phyloP scores from a whole-genome alignment of 2,329 filamentous ascomycete genomes.

The Neofusicoccum sp. region DNA sequence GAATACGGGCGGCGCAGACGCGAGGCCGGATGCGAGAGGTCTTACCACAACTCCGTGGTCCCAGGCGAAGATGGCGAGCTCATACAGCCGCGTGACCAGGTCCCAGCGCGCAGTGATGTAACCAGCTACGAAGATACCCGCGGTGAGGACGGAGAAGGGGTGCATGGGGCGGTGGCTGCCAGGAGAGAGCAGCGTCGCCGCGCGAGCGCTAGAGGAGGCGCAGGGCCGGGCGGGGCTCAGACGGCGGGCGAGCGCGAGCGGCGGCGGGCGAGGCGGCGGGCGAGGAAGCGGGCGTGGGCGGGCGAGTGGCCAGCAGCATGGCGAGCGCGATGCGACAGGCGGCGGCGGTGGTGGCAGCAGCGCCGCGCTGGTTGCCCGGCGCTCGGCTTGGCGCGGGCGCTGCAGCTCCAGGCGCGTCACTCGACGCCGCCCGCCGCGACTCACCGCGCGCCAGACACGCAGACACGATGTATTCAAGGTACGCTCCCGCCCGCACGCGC shows the following conservation, averaged over 20 bases:
- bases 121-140: constrained; percentile 98
- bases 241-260: background rate
- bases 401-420: background rate
- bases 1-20: background rate
- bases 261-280: background rate
- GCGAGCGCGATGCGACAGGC: constrained; percentile 17
- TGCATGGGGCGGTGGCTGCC: constrained; percentile 69
- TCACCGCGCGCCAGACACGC: background rate
- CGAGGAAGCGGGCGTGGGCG: constrained; percentile 2
- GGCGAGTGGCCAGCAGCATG: constrained; percentile 17
- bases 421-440: no score
- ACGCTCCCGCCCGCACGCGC: constrained; percentile 1
- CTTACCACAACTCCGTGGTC: constrained; percentile 95
- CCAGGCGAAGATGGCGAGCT: constrained; percentile 96
- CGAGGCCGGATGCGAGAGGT: constrained; percentile 25
- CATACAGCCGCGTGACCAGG: constrained; percentile 93
- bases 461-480: constrained; percentile 8
- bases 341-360: background rate
- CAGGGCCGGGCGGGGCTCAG: constrained; percentile 4
- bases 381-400: background rate
- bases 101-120: constrained; percentile 99
- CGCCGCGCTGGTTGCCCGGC: background rate
- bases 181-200: constrained; percentile 1
- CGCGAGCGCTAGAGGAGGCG: constrained; percentile 14
- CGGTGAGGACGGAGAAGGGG: constrained; percentile 93